Percentiles rank a stretch among this genome's conserved stretches.
Conservation (phyloP, 345 rosid species). For the Aquilaria malaccensis region DNA sequence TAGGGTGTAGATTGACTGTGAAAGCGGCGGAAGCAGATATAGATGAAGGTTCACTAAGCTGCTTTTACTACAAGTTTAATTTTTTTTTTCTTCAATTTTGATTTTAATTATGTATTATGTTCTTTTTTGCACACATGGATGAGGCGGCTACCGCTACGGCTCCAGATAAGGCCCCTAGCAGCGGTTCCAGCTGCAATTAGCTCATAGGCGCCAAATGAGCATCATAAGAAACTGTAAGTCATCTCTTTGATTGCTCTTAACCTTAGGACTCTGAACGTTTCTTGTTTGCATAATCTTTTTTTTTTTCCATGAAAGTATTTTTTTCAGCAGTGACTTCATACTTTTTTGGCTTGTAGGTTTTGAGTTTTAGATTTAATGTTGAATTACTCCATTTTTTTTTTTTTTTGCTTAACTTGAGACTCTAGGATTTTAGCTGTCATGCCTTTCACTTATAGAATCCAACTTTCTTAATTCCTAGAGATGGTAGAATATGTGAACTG, state of each 20-base stretch:
- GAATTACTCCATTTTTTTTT: too few species aligned
- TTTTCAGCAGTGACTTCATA: too few species aligned
- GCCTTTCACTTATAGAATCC: too few species aligned
- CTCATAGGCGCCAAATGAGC: conserved; percentile 98
- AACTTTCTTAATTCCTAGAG: too few species aligned
- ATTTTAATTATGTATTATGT: neutral
- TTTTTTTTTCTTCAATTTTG: neutral
- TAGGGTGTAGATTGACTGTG: conserved; percentile 63
- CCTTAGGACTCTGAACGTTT: too few species aligned
- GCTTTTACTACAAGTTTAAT: neutral
- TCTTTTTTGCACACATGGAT: neutral
- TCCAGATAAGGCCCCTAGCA: conserved; percentile 68
- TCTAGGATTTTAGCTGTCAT: too few species aligned
- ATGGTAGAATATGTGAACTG: too few species aligned
- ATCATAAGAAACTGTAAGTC: conserved; percentile 69
- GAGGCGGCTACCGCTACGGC: conserved; percentile 49
- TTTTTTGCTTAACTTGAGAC: too few species aligned
- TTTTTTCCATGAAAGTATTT: too few species aligned
- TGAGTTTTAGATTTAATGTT: too few species aligned
- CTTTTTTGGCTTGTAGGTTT: too few species aligned
- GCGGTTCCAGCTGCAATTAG: conserved; percentile 84
- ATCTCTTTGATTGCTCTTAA: neutral
- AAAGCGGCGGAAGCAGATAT: conserved; percentile 82
- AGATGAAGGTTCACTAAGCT: conserved; percentile 48
- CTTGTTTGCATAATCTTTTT: too few species aligned